Percentiles rank a stretch among this genome's conserved stretches.
Conservation (phyloP, 2,329 filamentous ascomycete genomes). For the Penicillium digitatum region DNA sequence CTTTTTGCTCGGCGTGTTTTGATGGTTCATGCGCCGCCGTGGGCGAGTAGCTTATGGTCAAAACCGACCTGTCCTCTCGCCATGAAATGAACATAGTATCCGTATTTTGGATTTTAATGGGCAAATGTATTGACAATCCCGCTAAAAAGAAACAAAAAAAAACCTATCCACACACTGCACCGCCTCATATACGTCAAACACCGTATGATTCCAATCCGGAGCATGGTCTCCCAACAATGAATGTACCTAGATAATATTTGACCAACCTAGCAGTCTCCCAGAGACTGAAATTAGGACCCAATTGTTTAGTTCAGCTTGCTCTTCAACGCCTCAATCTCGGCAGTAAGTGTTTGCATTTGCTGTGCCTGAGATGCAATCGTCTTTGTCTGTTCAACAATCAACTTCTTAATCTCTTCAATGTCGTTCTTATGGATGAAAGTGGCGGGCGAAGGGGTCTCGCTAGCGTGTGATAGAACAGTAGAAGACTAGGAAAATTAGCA, state of each 20-base stretch:
- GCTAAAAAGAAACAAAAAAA: conserved; percentile 23
- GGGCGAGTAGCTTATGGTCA: background rate
- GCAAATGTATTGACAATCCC: conserved; percentile 25
- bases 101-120: conserved; percentile 10
- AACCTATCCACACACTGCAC: conserved; percentile 20
- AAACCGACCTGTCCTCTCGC: background rate
- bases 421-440: conserved; percentile 55
- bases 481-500: conserved; percentile 17
- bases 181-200: conserved; percentile 14
- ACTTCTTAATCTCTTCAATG: conserved; percentile 70
- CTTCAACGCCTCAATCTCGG: conserved; percentile 78
- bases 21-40: background rate
- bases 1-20: no score
- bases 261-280: background rate
- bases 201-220: conserved; percentile 7
- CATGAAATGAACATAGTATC: background rate
- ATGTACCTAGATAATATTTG: background rate
- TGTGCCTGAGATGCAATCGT: conserved; percentile 73
- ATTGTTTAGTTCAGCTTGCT: conserved; percentile 57
- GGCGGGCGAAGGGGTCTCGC: conserved; percentile 24
- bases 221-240: background rate
- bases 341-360: conserved; percentile 66
- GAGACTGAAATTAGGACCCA: background rate
- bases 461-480: conserved; percentile 32
- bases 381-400: conserved; percentile 72